Evolutionary conservation across 2,329 filamentous ascomycete genomes (phyloP).

Genomic region (Phyllosticta capitalensis): DNA sequence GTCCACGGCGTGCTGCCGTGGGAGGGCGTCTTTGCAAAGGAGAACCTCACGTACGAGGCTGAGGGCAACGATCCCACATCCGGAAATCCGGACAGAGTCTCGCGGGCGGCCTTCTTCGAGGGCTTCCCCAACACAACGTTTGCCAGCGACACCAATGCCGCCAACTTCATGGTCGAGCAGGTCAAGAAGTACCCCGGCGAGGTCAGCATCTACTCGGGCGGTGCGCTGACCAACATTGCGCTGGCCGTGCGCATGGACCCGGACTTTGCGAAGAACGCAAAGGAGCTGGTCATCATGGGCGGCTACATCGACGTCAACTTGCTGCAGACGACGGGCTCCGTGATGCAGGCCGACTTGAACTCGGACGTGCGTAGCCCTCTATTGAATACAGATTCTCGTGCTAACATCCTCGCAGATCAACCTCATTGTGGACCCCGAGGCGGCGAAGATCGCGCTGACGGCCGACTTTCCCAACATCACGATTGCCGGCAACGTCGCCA

Average conservation of each 20-base stretch:
- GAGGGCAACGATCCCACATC: constrained; percentile 37
- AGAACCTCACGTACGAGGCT: constrained; percentile 36
- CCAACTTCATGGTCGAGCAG: constrained; percentile 35
- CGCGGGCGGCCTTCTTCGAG: constrained; percentile 34
- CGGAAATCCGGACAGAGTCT: constrained; percentile 35
- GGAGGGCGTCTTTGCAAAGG: constrained; percentile 36
- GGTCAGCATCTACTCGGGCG: constrained; percentile 39
- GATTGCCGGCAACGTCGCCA: constrained; percentile 39
- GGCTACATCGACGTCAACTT: constrained; percentile 36
- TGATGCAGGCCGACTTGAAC: constrained; percentile 19
- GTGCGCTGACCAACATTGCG: constrained; percentile 42
- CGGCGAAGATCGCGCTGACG: constrained; percentile 40
- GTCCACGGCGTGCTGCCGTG: constrained; percentile 37
- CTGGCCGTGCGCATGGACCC: constrained; percentile 39
- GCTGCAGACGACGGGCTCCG: constrained; percentile 20
- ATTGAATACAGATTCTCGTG: background rate
- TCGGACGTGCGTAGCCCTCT: constrained; percentile 12
- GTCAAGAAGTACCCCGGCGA: constrained; percentile 42
- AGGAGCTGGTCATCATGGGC: constrained; percentile 42
- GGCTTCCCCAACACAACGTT: constrained; percentile 39
- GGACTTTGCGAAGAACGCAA: constrained; percentile 37
- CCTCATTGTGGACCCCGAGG: constrained; percentile 43
- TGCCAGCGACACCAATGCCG: constrained; percentile 30
- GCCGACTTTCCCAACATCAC: constrained; percentile 37
- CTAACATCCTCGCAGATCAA: constrained; percentile 30